Conservation (phyloP, 495 filamentous ascomycete genomes). For the Annulohypoxylon stygium region DNA sequence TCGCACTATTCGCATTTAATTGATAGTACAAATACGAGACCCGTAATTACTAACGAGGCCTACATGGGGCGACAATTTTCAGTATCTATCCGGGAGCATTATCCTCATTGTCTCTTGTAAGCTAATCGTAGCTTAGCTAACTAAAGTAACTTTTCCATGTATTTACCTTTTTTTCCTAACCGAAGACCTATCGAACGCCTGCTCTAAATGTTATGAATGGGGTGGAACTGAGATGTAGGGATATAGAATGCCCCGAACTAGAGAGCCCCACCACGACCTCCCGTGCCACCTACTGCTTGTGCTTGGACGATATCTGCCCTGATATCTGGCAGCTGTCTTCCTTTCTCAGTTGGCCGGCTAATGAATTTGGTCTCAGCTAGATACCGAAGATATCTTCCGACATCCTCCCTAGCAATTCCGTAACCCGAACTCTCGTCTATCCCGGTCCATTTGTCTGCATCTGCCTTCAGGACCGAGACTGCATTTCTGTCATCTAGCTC, state of each 20-base stretch:
- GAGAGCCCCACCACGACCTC: constrained; percentile 59
- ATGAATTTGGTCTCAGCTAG: constrained; percentile 80
- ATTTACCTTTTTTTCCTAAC: constrained; percentile 10
- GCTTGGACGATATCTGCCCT: constrained; percentile 65
- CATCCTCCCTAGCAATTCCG: constrained; percentile 73
- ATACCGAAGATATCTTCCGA: constrained; percentile 81
- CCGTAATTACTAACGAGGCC: too few species aligned
- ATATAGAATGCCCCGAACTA: not conserved
- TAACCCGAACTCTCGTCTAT: constrained; percentile 72
- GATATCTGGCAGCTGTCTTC: constrained; percentile 63
- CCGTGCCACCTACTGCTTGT: constrained; percentile 62
- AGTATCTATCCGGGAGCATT: not conserved
- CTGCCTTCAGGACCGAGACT: constrained; percentile 68
- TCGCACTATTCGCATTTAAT: too few species aligned
- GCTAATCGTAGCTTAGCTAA: not conserved
- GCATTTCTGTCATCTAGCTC: constrained; percentile 85
- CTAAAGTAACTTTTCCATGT: constrained; percentile 20
- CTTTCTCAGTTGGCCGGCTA: constrained; percentile 62
- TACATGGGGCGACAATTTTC: not conserved
- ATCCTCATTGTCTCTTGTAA: not conserved
- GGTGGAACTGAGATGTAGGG: not conserved
- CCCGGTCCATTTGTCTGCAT: constrained; percentile 71
- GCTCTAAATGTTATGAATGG: not conserved
- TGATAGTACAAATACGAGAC: too few species aligned
- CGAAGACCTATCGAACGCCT: constrained; percentile 19